A percentile compares a stretch with the other conserved stretches of the same genome.
phyloP scores from a whole-genome alignment of 768 basidiomycete genomes.

The Naganishia onofrii region DNA sequence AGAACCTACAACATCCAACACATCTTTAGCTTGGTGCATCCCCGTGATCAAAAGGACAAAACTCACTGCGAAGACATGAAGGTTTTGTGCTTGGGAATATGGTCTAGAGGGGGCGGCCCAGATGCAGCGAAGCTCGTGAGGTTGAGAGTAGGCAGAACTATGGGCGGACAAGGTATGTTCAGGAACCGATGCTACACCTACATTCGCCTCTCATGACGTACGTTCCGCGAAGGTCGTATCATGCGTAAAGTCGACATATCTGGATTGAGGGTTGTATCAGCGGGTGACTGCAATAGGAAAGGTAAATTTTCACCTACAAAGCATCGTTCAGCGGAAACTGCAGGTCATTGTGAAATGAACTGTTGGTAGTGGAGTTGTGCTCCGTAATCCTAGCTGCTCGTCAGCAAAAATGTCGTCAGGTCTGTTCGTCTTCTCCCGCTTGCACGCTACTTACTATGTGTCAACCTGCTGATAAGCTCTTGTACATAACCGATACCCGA shows the following conservation, averaged over 20 bases:
- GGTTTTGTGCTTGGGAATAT: conserved; percentile 53
- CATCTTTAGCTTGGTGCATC: neutral
- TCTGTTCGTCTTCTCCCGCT: too few relatives aligned
- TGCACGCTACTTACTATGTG: conserved; percentile 36
- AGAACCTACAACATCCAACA: conserved; percentile 55
- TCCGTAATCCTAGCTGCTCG: conserved; percentile 45
- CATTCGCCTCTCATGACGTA: neutral
- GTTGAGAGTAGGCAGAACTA: conserved; percentile 52
- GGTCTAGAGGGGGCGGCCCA: conserved; percentile 47
- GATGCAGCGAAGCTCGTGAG: conserved; percentile 49
- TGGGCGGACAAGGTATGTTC: conserved; percentile 11
- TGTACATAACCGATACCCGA: conserved; percentile 52
- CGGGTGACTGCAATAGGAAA: neutral
- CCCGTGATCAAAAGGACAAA: neutral
- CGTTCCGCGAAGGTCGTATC: conserved; percentile 44
- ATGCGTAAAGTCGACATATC: conserved; percentile 55
- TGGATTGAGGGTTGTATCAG: conserved; percentile 14
- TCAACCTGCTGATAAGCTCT: conserved; percentile 48
- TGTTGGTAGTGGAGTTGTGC: conserved; percentile 76
- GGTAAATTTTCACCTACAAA: conserved; percentile 35
- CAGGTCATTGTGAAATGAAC: conserved; percentile 66
- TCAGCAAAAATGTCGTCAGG: neutral
- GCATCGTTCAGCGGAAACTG: conserved; percentile 48
- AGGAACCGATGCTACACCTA: conserved; percentile 2
- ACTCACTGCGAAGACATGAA: conserved; percentile 66